Percentiles rank a stretch among this genome's conserved stretches.
These are phyloP conservation scores for Lophium mytilinum DNA, from an alignment of 495 filamentous ascomycete species.

Conservation along the genomic window DNA sequence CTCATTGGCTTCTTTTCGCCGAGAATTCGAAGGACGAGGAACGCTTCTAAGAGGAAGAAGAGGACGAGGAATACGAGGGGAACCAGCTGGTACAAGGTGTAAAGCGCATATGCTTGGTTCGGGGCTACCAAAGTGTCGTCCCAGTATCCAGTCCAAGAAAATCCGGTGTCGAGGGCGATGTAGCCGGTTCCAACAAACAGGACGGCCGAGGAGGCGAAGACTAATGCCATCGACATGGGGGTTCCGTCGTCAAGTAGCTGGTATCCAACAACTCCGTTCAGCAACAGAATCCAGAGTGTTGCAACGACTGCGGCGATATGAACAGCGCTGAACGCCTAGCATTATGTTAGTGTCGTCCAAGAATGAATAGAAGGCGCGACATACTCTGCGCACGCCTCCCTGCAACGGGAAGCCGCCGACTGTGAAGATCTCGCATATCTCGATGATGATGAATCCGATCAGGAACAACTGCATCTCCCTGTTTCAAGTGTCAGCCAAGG, in stretches of 20 bases:
- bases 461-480: constrained; percentile 98
- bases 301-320: constrained; percentile 86
- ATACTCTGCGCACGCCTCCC: constrained; percentile 56
- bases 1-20: constrained; percentile 82
- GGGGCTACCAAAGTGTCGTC: constrained; percentile 40
- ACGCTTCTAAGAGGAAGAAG: constrained; percentile 73
- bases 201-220: constrained; percentile 55
- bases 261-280: constrained; percentile 89
- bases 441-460: constrained; percentile 74
- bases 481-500: not conserved
- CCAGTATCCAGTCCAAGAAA: constrained; percentile 75
- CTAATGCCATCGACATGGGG: constrained; percentile 66
- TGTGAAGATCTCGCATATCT: constrained; percentile 94
- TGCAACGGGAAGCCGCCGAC: constrained; percentile 78
- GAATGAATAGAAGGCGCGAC: constrained; percentile 20
- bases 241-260: constrained; percentile 95
- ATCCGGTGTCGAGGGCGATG: constrained; percentile 89
- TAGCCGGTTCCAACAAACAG: constrained; percentile 91
- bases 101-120: constrained; percentile 73
- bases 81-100: constrained; percentile 86
- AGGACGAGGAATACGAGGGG: constrained; percentile 79
- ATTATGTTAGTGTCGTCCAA: constrained; percentile 13
- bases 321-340: constrained; percentile 80
- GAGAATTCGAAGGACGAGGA: constrained; percentile 75
- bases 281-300: constrained; percentile 80